phyloP scores from a whole-genome alignment of 306 rosid genomes.

The Inga leiocalycina region DNA sequence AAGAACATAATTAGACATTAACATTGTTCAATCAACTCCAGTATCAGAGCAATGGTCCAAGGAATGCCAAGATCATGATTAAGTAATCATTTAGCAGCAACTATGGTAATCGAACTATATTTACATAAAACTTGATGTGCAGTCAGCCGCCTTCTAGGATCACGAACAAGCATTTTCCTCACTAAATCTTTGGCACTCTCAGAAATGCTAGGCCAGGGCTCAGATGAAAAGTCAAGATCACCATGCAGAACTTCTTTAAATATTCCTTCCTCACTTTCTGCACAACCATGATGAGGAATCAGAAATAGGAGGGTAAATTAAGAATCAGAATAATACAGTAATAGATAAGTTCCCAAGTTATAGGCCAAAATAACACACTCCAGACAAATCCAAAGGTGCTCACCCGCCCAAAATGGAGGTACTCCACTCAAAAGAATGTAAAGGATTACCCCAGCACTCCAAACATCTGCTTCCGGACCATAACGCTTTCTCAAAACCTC shows the following conservation, averaged over 20 bases:
- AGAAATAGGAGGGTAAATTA: neutral
- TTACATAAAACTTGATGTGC: constrained; percentile 97
- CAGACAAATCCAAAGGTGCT: constrained; percentile 33
- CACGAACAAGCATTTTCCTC: constrained; percentile 89
- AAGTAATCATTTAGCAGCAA: constrained; percentile 28
- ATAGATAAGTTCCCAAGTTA: neutral
- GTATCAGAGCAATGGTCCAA: neutral
- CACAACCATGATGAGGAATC: constrained; percentile 26
- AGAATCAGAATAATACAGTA: constrained; percentile 10
- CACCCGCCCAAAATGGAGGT: constrained; percentile 99
- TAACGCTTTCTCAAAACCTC: constrained; percentile 89
- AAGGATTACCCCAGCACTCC: constrained; percentile 98
- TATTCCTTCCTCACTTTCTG: constrained; percentile 86
- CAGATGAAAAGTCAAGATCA: constrained; percentile 86
- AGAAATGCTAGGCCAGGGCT: constrained; percentile 95
- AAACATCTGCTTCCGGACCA: constrained; percentile 97
- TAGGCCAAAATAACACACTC: constrained; percentile 12
- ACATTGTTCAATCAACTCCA: constrained; percentile 13
- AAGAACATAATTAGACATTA: constrained; percentile 21
- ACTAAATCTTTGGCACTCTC: constrained; percentile 98
- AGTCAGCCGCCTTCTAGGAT: constrained; percentile 75
- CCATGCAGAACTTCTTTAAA: constrained; percentile 93
- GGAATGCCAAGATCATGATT: constrained; percentile 19
- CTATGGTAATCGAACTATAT: neutral
- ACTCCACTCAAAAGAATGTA: constrained; percentile 98